Base-by-base conservation (phyloP, 1,139 yeast species). In the Martiniozyma asiatica region DNA sequence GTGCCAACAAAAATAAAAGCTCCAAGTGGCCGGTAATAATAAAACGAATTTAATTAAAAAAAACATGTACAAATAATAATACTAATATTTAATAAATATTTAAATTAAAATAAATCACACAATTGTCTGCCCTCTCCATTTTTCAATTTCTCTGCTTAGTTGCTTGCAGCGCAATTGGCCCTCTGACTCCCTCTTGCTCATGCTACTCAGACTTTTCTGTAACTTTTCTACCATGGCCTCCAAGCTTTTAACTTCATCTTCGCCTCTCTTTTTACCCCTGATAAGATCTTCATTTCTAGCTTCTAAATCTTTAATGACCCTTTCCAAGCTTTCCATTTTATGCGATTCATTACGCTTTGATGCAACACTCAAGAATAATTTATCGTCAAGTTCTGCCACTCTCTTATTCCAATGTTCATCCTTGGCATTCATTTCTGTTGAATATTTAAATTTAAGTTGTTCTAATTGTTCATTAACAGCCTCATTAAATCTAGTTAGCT, bases 121-220 rank as follows among this genome's bases (percentile, higher is more conserved):
- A n/a, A n/a, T n/a, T n/a, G n/a, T n/a, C n/a, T n/a, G n/a, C n/a
- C 75, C 82, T 40, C 68, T 68, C 39, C 67, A 55, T 30, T 72
- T 75, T 6, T 64, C 53, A 8, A 63, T 53, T 37, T 68, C 73
- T 28, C 75, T 54, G 31, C 58, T 60, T 0, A 67, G 57, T 24
- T 69, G 51, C 30, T 65, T 61, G 13, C 63, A 50, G 14, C 53
- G 53, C 33, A 67, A 43, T 24, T 56, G 53, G 13, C 64, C 55
- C 10, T 58, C 55, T 3, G 66, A 54, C 35, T 68, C 74, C 13
- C 58, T 56, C 18, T 55, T 47, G 33, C 62, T 68, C 37, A 67
- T 46, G 12, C 49, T 41, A 21, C 58, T 61, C 18, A 68, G 46
- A 7, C 56, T 56, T 10, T 46, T 47, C 30, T 58, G 56, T 29